Percentiles rank a stretch among this genome's conserved stretches.
Conservation (phyloP, 169 alveolate species). For the Babesia ovis region DNA sequence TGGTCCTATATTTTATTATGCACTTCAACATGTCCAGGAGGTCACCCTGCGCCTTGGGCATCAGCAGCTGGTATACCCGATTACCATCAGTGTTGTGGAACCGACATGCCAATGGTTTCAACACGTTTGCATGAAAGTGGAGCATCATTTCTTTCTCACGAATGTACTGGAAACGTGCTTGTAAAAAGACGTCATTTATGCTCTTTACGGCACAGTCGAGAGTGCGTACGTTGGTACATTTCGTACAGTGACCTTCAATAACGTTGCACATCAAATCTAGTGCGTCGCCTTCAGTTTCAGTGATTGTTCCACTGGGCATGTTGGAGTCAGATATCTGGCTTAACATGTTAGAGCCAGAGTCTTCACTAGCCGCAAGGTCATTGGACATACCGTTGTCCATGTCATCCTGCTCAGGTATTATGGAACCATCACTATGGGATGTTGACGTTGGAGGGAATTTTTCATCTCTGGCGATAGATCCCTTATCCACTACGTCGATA, state of each 20-base stretch:
- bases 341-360: background rate
- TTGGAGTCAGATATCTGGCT: background rate
- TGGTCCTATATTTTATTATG: conserved; percentile 29
- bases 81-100: conserved; percentile 22
- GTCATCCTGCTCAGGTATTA: background rate
- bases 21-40: conserved; percentile 55
- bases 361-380: background rate
- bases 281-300: background rate
- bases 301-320: background rate
- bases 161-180: conserved; percentile 70
- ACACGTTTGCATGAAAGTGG: conserved; percentile 73
- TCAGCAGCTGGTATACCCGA: conserved; percentile 69
- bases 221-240: conserved; percentile 15
- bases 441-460: background rate
- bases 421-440: background rate
- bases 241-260: conserved; percentile 5
- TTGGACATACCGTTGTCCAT: background rate
- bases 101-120: conserved; percentile 73
- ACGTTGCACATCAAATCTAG: conserved; percentile 17
- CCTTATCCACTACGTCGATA: background rate
- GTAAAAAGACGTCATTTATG: conserved; percentile 34
- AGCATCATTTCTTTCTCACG: conserved; percentile 78
- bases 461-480: background rate
- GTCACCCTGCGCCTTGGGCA: conserved; percentile 81
- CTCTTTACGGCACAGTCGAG: conserved; percentile 59